Evolutionary conservation across 495 filamentous ascomycete species (phyloP).

Genomic region (Tuber umbilicatum): DNA sequence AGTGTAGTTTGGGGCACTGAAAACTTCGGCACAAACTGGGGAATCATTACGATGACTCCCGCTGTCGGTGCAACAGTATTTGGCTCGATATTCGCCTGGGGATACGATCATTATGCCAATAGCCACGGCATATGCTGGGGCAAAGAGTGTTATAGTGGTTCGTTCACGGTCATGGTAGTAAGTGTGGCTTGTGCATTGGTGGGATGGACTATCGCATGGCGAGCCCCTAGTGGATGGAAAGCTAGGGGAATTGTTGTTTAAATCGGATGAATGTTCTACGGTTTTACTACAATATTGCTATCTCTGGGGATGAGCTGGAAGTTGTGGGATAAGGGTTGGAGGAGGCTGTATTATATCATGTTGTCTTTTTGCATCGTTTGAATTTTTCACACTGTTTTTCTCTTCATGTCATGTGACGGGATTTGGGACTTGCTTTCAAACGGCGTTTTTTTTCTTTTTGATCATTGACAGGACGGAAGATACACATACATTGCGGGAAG

Average conservation of each 20-base stretch:
- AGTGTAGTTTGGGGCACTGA: constrained; percentile 95
- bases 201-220: constrained; percentile 75
- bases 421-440: background rate
- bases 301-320: background rate
- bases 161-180: constrained; percentile 73
- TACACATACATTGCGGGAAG: background rate
- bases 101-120: constrained; percentile 57
- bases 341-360: background rate
- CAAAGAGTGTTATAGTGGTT: constrained; percentile 64
- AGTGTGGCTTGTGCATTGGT: constrained; percentile 73
- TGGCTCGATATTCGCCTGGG: constrained; percentile 73
- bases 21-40: constrained; percentile 98
- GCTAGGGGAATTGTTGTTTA: constrained; percentile 68
- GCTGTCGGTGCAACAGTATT: constrained; percentile 79
- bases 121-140: constrained; percentile 53
- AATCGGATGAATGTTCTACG: background rate
- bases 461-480: background rate
- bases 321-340: background rate
- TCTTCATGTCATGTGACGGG: background rate
- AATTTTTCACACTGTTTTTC: background rate
- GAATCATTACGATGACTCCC: constrained; percentile 86
- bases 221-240: constrained; percentile 66
- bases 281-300: background rate
- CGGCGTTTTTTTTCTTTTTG: background rate
- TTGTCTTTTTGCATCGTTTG: background rate